Conservation (phyloP, 2,329 filamentous ascomycete species). For the Fusarium palustre region DNA sequence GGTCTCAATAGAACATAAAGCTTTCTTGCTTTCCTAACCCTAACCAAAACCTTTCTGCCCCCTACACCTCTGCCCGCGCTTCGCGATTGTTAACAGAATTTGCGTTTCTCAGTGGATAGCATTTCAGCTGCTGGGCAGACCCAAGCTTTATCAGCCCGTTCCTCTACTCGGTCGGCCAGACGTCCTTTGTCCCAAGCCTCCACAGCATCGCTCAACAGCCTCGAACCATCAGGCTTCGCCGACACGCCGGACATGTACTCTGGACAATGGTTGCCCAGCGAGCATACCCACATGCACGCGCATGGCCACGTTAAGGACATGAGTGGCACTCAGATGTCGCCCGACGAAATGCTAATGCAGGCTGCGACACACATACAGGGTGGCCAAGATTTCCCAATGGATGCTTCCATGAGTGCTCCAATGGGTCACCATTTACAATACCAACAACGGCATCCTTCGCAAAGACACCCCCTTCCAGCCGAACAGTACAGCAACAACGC, state of each 20-base stretch:
- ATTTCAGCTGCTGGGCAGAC: slow-evolving; percentile 45
- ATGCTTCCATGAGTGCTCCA: slow-evolving; percentile 58
- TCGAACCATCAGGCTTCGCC: slow-evolving; percentile 61
- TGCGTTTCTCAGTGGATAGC: slow-evolving; percentile 39
- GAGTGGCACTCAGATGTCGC: slow-evolving; percentile 60
- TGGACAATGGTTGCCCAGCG: slow-evolving; percentile 63
- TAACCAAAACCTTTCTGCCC: slow-evolving; percentile 1
- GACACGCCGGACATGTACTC: slow-evolving; percentile 60
- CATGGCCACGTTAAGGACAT: slow-evolving; percentile 58
- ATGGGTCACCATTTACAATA: slow-evolving; percentile 58
- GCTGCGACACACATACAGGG: slow-evolving; percentile 66
- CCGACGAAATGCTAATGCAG: slow-evolving; percentile 71
- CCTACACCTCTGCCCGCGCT: slow-evolving; percentile 20
- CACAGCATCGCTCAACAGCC: slow-evolving; percentile 68
- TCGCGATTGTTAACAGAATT: slow-evolving; percentile 34
- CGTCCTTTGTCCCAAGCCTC: slow-evolving; percentile 67
- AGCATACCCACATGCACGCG: slow-evolving; percentile 39
- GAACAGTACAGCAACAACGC: slow-evolving; percentile 65
- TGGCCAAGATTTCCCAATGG: slow-evolving; percentile 64
- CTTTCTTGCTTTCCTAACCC: background rate
- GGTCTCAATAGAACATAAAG: slow-evolving; percentile 12
- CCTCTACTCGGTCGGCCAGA: slow-evolving; percentile 58
- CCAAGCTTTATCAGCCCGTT: slow-evolving; percentile 48
- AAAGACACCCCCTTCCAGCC: slow-evolving; percentile 64
- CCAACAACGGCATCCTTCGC: slow-evolving; percentile 55